Base-by-base conservation (phyloP, 2,329 filamentous ascomycete species). In the Pezizomycotina sp. region DNA sequence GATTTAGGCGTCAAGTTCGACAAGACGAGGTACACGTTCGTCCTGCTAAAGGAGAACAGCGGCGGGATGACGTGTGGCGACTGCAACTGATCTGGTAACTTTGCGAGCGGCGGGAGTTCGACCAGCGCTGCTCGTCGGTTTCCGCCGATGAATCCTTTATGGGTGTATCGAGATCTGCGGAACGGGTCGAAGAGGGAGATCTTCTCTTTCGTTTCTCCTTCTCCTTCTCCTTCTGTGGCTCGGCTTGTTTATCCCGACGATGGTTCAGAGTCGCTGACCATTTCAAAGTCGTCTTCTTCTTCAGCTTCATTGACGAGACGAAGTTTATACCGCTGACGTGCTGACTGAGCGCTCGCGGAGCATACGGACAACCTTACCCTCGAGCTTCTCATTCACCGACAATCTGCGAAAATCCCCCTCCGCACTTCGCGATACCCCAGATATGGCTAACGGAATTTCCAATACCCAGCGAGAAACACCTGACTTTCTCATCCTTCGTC, bases 311-410 rank as follows among this genome's bases (percentile, higher is more conserved):
- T 15, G 12, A 7, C 16, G 41, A 40, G 26, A 40, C 39, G 23
- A 43, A 28, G 9, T 22, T 41, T 9, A 40, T 40, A 50, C 79
- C 66, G 10, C 58, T 64, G 27, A 78, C 60, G 44, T 80, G 74
- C 0, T 74, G 73, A 2, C 67, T 70, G 13, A 82, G 55, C 0
- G 74, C 70, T 0, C 76, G 51, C 77, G 79, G 38, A 83, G 60
- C 77, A 83, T 82, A 2, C 77, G 66, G 2, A 82, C 63, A 1
- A 81, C 64, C 52, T 77, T 77, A 45, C 59, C 66, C 48, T 77
- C 70, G 56, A 80, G 68, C 50, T 73, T 70, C 52, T 82, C 77
- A 1, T 65, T 58, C 5, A 68, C 56, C 1, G 0, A 81, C 74
- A 0, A 65, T 61, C 52, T 82, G 76, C 0, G 67, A 55, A 42